Percentiles rank a stretch among this genome's conserved stretches.
Conservation (phyloP, 1,284 basidiomycete genomes). For the Cystobasidium slooffiae region DNA sequence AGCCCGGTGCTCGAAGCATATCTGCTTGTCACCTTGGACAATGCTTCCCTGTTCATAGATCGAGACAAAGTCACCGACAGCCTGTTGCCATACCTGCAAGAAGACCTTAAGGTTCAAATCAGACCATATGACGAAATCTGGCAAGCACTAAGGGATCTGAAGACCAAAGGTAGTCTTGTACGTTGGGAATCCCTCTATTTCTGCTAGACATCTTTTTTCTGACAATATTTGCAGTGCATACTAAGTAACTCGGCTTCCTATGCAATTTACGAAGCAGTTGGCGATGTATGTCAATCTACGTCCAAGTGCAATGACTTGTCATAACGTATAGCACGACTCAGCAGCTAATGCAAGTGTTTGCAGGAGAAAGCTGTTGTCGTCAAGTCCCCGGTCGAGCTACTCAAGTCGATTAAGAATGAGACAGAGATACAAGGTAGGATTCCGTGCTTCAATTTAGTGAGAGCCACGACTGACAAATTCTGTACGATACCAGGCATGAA, state of each 20-base stretch:
- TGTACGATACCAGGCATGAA: slow-evolving; percentile 67
- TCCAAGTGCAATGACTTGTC: neutral
- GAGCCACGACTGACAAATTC: neutral
- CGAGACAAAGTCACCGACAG: slow-evolving; percentile 65
- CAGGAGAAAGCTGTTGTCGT: slow-evolving; percentile 65
- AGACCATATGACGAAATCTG: slow-evolving; percentile 65
- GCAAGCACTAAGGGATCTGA: slow-evolving; percentile 61
- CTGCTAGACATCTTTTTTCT: slow-evolving; percentile 26
- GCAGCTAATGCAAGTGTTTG: too few relatives aligned
- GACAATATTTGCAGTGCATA: slow-evolving; percentile 1
- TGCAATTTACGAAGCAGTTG: slow-evolving; percentile 75
- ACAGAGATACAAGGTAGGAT: slow-evolving; percentile 19
- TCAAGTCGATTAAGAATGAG: slow-evolving; percentile 62
- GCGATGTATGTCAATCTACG: slow-evolving; percentile 57
- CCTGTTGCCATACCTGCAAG: slow-evolving; percentile 64
- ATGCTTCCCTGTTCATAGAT: slow-evolving; percentile 72
- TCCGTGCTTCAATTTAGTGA: neutral
- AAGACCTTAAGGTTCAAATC: slow-evolving; percentile 57
- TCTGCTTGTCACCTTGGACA: slow-evolving; percentile 69
- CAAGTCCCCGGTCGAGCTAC: slow-evolving; percentile 72
- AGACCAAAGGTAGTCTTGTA: neutral
- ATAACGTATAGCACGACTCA: too few relatives aligned
- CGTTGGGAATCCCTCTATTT: neutral
- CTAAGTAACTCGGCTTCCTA: slow-evolving; percentile 70
- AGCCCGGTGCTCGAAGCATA: slow-evolving; percentile 89